Conservation (phyloP, 441 rosid species). For the Jatropha podagrica region DNA sequence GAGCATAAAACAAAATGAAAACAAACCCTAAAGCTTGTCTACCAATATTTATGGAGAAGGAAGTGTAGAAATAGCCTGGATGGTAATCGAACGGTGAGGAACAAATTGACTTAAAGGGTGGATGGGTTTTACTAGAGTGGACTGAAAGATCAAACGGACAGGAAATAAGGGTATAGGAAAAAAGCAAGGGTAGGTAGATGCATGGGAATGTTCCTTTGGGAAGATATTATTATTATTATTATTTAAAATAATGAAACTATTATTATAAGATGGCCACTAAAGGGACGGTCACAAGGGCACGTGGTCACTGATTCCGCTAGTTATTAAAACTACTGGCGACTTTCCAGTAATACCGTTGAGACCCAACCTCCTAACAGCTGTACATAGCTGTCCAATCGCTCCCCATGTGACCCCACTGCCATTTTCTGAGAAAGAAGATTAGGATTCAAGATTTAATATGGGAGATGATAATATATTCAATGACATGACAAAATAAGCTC, state of each 20-base stretch:
- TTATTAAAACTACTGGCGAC: slow-evolving; percentile 51
- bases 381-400: slow-evolving; percentile 67
- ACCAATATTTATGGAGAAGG: too few species aligned
- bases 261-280: slow-evolving; percentile 25
- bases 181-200: slow-evolving; percentile 16
- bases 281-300: slow-evolving; percentile 64
- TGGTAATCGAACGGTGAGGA: not conserved
- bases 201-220: slow-evolving; percentile 35
- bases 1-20: too few species aligned
- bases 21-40: not conserved
- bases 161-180: slow-evolving; percentile 18
- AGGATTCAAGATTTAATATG: slow-evolving; percentile 7
- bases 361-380: slow-evolving; percentile 63
- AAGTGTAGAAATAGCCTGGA: not conserved
- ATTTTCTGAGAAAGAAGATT: slow-evolving; percentile 14
- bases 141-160: slow-evolving; percentile 31
- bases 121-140: slow-evolving; percentile 2
- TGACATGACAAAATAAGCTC: not conserved
- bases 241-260: slow-evolving; percentile 28
- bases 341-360: slow-evolving; percentile 75
- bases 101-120: not conserved
- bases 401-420: slow-evolving; percentile 54
- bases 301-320: slow-evolving; percentile 61
- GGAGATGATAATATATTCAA: not conserved
- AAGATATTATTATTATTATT: not conserved